Conservation (phyloP, 306 rosid species). For the Rubus idaeus region DNA sequence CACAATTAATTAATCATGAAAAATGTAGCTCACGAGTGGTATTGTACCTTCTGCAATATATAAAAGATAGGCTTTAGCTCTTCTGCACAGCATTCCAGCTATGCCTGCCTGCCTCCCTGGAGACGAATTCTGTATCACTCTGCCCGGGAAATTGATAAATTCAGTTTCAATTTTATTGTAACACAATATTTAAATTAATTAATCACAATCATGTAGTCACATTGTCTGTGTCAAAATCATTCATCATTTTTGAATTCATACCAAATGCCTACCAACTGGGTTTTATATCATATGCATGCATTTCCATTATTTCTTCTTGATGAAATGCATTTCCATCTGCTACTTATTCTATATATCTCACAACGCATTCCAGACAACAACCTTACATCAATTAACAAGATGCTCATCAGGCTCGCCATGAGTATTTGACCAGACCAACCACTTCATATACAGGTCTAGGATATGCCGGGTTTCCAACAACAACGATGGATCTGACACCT, state of each 20-base stretch:
- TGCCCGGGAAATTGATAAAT: not conserved
- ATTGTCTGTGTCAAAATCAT: not conserved
- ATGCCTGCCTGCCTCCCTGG: not conserved
- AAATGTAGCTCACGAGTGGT: not conserved
- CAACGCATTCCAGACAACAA: not conserved
- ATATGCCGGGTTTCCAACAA: not conserved
- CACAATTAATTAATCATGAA: not conserved
- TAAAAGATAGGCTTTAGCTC: not conserved
- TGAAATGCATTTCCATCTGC: constrained; percentile 1
- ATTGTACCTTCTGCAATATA: not conserved
- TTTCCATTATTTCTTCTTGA: not conserved
- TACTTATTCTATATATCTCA: constrained; percentile 1
- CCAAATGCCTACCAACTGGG: constrained; percentile 2
- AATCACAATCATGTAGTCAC: not conserved
- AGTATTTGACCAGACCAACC: not conserved
- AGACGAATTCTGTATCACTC: not conserved
- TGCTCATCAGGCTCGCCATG: not conserved
- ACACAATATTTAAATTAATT: not conserved
- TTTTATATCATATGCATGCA: not conserved
- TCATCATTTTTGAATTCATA: not conserved
- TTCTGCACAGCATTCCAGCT: not conserved
- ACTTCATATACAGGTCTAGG: not conserved
- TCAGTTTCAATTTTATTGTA: not conserved
- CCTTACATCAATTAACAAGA: not conserved
- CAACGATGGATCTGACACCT: not conserved